phyloP scores from a whole-genome alignment of 1,284 basidiomycete genomes.

The Coniophora puteana region DNA sequence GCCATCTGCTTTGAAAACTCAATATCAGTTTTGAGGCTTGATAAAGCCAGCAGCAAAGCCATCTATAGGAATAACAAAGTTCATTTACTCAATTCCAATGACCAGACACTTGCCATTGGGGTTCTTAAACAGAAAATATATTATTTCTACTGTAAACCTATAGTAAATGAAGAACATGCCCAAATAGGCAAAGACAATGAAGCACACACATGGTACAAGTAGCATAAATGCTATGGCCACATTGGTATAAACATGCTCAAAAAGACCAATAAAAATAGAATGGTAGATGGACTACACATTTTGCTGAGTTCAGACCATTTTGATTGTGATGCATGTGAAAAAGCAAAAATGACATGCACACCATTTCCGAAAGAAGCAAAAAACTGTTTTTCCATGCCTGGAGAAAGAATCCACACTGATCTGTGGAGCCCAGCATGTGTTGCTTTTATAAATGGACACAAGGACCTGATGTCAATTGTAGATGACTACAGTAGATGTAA shows the following conservation, averaged over 20 bases:
- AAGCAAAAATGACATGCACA: neutral
- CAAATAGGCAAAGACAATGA: neutral
- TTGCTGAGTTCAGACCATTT: neutral
- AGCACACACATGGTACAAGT: neutral
- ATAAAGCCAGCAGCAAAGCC: neutral
- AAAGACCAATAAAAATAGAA: neutral
- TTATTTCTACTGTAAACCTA: neutral
- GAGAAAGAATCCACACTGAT: conserved; percentile 2
- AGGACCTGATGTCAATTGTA: conserved; percentile 6
- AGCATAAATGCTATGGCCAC: neutral
- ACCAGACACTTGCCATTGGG: neutral
- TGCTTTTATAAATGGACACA: neutral
- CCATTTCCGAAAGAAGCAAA: neutral
- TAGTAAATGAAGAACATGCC: neutral
- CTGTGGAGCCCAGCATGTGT: conserved; percentile 3
- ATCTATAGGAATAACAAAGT: neutral
- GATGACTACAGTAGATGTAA: neutral
- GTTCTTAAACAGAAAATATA: neutral
- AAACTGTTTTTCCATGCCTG: neutral
- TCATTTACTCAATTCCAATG: neutral
- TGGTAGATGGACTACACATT: neutral
- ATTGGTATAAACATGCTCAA: neutral
- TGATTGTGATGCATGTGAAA: neutral
- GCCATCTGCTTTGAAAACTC: neutral
- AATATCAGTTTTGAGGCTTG: neutral